These are phyloP conservation scores for Tulasnella calospora DNA, from an alignment of 768 basidiomycete genomes.

Conservation along the genomic window DNA sequence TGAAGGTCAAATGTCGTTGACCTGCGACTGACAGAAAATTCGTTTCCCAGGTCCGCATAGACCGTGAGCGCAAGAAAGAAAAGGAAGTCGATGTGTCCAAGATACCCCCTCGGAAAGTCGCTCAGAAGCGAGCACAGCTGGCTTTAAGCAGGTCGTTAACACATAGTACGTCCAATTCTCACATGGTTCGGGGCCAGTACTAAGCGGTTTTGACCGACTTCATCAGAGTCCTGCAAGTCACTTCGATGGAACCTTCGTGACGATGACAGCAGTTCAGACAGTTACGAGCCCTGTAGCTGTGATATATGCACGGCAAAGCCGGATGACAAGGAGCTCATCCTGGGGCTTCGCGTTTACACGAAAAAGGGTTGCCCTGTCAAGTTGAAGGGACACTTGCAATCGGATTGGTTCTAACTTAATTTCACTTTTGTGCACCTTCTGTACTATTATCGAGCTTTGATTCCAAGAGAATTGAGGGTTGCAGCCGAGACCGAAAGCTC, in stretches of 20 bases:
- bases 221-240: background rate
- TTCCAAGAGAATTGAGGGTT: too few species aligned
- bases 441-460: background rate
- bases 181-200: background rate
- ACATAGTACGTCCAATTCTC: background rate
- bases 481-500: too few species aligned
- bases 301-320: background rate
- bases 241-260: background rate
- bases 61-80: background rate
- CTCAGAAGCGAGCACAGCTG: constrained; percentile 1
- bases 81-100: background rate
- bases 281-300: background rate
- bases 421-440: background rate
- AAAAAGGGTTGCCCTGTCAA: background rate
- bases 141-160: constrained; percentile 4
- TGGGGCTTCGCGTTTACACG: background rate
- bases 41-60: background rate
- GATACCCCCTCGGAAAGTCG: background rate
- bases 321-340: background rate
- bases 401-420: background rate
- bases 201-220: background rate
- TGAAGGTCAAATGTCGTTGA: background rate
- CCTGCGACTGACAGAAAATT: background rate
- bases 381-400: background rate
- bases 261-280: background rate